Conservation (phyloP, 106 monocot genomes). For the Dendrobium nobile region DNA sequence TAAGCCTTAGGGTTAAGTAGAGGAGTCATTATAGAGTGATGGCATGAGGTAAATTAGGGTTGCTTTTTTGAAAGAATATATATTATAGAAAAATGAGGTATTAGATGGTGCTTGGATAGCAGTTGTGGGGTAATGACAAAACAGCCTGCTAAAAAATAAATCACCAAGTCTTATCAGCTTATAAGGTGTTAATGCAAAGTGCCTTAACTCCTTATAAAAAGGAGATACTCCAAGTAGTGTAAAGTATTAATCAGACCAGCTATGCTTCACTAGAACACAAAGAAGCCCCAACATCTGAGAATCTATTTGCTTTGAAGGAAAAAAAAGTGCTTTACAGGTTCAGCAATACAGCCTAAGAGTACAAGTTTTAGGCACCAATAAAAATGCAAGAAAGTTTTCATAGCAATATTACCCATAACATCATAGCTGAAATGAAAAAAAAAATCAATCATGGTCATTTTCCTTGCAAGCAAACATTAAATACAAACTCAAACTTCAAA, state of each 20-base stretch:
- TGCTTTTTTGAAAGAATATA: background rate
- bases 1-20: too few relatives aligned
- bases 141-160: background rate
- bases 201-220: background rate
- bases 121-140: background rate
- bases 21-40: too few relatives aligned
- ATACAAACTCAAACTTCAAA: background rate
- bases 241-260: too few relatives aligned
- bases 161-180: background rate
- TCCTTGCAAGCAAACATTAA: background rate
- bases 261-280: too few relatives aligned
- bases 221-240: background rate
- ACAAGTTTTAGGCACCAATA: too few relatives aligned
- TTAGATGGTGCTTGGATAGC: background rate
- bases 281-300: too few relatives aligned
- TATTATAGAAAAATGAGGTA: background rate
- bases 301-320: background rate
- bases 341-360: background rate
- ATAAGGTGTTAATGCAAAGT: background rate
- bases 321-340: background rate
- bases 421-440: background rate
- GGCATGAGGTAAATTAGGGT: background rate
- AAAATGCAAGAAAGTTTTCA: background rate
- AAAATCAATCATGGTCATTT: background rate
- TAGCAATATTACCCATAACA: background rate